Conservation (phyloP, 371 early-diverging fungal species). For the Lichtheimia corymbifera region DNA sequence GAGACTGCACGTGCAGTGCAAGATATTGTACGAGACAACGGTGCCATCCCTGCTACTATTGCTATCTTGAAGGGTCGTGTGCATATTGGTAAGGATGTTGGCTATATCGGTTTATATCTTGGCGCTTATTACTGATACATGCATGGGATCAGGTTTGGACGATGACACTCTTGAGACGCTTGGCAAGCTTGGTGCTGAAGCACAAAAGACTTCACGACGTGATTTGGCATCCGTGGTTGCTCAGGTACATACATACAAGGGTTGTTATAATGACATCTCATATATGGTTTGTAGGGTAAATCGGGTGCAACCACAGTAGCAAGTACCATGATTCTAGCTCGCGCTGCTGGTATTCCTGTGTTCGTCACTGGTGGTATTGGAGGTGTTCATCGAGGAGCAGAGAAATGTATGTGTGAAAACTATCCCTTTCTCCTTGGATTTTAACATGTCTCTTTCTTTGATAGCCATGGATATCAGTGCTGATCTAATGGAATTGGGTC, state of each 20-base stretch:
- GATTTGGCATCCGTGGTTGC: constrained; percentile 80
- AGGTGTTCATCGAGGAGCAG: constrained; percentile 91
- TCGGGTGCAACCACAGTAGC: constrained; percentile 92
- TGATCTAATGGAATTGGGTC: constrained; percentile 89
- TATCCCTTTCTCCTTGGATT: too few species aligned
- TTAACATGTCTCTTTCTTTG: too few species aligned
- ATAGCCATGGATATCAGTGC: constrained; percentile 87
- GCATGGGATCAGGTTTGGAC: constrained; percentile 30
- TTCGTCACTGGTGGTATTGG: constrained; percentile 98
- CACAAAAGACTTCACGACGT: constrained; percentile 81
- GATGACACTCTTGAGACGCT: constrained; percentile 62
- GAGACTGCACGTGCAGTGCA: constrained; percentile 84
- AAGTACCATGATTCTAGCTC: constrained; percentile 85
- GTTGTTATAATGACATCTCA: too few species aligned
- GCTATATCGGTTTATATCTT: too few species aligned
- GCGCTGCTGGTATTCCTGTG: constrained; percentile 80
- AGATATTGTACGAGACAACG: constrained; percentile 66
- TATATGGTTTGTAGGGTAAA: constrained; percentile 32
- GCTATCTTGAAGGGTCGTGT: constrained; percentile 85
- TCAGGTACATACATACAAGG: constrained; percentile 34
- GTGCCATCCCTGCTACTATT: constrained; percentile 88
- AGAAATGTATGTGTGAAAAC: constrained; percentile 51
- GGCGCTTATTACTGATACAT: neutral
- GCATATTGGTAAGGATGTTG: constrained; percentile 63
- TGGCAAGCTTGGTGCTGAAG: constrained; percentile 61